Percentiles rank a stretch among this genome's conserved stretches.
Conservation (phyloP, 257 asterid genomes). For the Rauvolfia tetraphylla region DNA sequence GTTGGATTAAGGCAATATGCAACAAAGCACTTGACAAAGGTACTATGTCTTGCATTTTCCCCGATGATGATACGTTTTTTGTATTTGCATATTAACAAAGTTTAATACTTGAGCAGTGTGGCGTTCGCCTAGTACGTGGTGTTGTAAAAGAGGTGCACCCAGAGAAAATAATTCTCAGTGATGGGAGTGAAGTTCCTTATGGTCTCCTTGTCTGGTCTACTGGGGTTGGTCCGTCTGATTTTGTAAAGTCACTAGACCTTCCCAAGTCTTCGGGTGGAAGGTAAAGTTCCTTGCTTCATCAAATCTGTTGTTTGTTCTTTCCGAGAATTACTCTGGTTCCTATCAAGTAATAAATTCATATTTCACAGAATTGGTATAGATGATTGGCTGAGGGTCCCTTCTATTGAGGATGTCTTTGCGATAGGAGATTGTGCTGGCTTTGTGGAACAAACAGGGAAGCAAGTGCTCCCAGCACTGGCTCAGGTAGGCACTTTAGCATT, state of each 20-base stretch:
- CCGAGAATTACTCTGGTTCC: neutral
- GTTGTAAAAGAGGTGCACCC: constrained; percentile 80
- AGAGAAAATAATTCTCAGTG: constrained; percentile 66
- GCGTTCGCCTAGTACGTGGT: constrained; percentile 91
- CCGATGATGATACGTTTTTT: neutral
- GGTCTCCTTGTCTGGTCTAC: constrained; percentile 96
- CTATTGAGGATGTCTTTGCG: constrained; percentile 80
- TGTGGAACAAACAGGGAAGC: constrained; percentile 70
- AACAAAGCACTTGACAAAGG: constrained; percentile 86
- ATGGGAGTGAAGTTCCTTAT: constrained; percentile 91
- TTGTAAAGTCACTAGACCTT: constrained; percentile 55
- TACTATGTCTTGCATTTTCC: constrained; percentile 9
- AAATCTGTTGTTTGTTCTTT: neutral
- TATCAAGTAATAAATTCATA: neutral
- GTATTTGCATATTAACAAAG: neutral
- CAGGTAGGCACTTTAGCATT: constrained; percentile 46
- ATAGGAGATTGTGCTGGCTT: constrained; percentile 93
- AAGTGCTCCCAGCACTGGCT: constrained; percentile 91
- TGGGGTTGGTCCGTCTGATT: constrained; percentile 86
- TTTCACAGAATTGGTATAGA: constrained; percentile 69
- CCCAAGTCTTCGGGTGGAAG: constrained; percentile 94
- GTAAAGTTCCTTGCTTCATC: constrained; percentile 27
- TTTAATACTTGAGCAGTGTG: constrained; percentile 35
- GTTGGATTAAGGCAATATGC: constrained; percentile 82
- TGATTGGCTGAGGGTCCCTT: constrained; percentile 85